phyloP scores from a whole-genome alignment of 768 basidiomycete species.

The Mrakia frigida region DNA sequence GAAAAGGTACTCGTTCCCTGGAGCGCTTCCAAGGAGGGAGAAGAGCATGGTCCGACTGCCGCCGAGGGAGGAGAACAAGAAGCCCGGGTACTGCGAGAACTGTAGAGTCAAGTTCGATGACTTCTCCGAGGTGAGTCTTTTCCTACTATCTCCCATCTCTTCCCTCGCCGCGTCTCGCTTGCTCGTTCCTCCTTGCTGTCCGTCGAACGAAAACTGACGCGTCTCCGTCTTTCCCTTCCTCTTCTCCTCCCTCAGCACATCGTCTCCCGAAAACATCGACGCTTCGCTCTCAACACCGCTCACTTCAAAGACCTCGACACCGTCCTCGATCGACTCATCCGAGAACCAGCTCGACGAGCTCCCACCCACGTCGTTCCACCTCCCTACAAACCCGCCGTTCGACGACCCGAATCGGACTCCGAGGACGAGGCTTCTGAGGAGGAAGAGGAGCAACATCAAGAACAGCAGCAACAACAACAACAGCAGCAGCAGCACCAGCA shows the following conservation, averaged over 20 bases:
- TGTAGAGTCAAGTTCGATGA: slow-evolving; percentile 85
- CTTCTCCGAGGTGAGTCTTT: slow-evolving; percentile 63
- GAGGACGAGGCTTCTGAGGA: slow-evolving; percentile 34
- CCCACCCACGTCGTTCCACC: not conserved
- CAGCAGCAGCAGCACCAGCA: slow-evolving; percentile 14
- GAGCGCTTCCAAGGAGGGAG: slow-evolving; percentile 44
- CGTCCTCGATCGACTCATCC: slow-evolving; percentile 26
- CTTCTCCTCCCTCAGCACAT: slow-evolving; percentile 19
- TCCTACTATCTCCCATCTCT: not conserved
- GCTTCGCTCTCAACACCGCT: slow-evolving; percentile 26
- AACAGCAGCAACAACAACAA: no score
- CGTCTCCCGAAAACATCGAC: slow-evolving; percentile 24
- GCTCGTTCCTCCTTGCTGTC: no score
- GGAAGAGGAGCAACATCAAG: not conserved
- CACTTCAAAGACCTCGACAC: slow-evolving; percentile 30
- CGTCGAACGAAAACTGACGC: not conserved
- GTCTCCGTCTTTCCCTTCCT: not conserved
- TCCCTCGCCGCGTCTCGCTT: not conserved
- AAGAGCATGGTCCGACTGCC: slow-evolving; percentile 38
- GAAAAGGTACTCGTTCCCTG: slow-evolving; percentile 32
- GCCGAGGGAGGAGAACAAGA: slow-evolving; percentile 64
- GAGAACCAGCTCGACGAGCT: slow-evolving; percentile 4
- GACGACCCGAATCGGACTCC: slow-evolving; percentile 34
- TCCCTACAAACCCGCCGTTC: slow-evolving; percentile 9
- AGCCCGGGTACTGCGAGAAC: slow-evolving; percentile 96